Conservation (phyloP, 306 rosid genomes). For the Castanea crenata region DNA sequence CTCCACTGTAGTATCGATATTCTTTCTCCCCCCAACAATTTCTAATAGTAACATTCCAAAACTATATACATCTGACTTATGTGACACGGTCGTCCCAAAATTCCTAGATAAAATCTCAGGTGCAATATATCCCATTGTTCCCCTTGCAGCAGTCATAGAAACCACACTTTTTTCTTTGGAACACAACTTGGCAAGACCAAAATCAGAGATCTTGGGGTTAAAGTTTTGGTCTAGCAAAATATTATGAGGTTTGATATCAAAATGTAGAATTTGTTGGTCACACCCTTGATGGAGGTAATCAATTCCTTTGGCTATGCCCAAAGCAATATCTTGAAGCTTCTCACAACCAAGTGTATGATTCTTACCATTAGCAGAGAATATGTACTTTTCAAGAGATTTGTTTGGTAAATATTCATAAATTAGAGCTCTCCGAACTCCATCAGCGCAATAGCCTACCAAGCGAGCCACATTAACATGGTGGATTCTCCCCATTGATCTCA, state of each 20-base stretch:
- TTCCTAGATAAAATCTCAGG: not conserved
- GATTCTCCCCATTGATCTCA: slow-evolving; percentile 1
- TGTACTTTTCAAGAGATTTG: slow-evolving; percentile 3
- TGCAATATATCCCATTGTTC: slow-evolving; percentile 20
- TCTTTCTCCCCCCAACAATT: no score
- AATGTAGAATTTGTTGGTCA: slow-evolving; percentile 28
- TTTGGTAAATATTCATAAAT: slow-evolving; percentile 15
- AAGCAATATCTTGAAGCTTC: slow-evolving; percentile 13
- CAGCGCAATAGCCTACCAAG: slow-evolving; percentile 8
- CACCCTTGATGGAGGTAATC: slow-evolving; percentile 33
- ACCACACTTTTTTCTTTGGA: not conserved
- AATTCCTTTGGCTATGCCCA: slow-evolving; percentile 35
- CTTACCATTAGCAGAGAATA: not conserved
- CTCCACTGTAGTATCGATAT: no score
- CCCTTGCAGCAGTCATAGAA: not conserved
- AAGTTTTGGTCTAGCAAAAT: slow-evolving; percentile 16
- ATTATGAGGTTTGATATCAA: slow-evolving; percentile 32
- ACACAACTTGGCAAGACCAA: slow-evolving; percentile 30
- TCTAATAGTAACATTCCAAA: slow-evolving; percentile 38
- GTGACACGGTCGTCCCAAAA: not conserved
- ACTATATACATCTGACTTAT: not conserved
- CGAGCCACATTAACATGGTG: slow-evolving; percentile 14
- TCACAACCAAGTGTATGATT: slow-evolving; percentile 3
- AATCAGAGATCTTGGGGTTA: slow-evolving; percentile 29
- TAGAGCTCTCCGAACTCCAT: not conserved